These are phyloP conservation scores for Haematococcus sp. DNA, from an alignment of 139 green algal genomes.

Conservation along the genomic window DNA sequence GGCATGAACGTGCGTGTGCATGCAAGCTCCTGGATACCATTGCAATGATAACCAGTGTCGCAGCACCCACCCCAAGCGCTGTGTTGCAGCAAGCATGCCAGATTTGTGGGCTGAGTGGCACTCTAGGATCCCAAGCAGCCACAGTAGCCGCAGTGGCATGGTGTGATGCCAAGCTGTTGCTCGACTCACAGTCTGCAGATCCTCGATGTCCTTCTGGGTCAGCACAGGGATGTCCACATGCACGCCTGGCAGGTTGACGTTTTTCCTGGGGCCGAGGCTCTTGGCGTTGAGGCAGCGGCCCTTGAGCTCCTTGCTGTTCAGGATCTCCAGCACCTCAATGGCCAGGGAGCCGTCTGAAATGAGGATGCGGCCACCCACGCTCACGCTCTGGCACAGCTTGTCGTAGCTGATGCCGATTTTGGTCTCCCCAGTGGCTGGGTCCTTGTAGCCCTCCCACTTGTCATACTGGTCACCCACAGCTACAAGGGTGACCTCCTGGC, in stretches of 20 bases:
- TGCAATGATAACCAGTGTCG: no score
- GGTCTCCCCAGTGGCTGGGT: constrained; percentile 39
- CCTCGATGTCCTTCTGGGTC: constrained; percentile 63
- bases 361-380: constrained; percentile 54
- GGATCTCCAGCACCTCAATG: constrained; percentile 50
- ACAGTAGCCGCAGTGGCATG: no score
- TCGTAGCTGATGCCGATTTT: constrained; percentile 54
- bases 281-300: constrained; percentile 18
- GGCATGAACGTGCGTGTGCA: no score
- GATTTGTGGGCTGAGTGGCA: no score
- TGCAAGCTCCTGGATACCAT: no score
- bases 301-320: constrained; percentile 39
- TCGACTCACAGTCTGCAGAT: constrained; percentile 64
- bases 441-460: constrained; percentile 47
- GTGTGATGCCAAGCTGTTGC: constrained; percentile 8
- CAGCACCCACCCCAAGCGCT: no score
- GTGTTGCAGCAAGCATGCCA: no score
- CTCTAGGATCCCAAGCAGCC: no score
- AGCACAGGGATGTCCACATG: constrained; percentile 69
- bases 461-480: constrained; percentile 60
- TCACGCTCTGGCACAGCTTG: constrained; percentile 53
- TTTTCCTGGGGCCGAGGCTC: constrained; percentile 45
- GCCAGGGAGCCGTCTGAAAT: constrained; percentile 61
- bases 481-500: constrained; percentile 60
- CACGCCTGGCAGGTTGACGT: constrained; percentile 60